These are phyloP conservation scores for Pseudocercospora vitis DNA, from an alignment of 2,329 filamentous ascomycete genomes.

Conservation along the genomic window DNA sequence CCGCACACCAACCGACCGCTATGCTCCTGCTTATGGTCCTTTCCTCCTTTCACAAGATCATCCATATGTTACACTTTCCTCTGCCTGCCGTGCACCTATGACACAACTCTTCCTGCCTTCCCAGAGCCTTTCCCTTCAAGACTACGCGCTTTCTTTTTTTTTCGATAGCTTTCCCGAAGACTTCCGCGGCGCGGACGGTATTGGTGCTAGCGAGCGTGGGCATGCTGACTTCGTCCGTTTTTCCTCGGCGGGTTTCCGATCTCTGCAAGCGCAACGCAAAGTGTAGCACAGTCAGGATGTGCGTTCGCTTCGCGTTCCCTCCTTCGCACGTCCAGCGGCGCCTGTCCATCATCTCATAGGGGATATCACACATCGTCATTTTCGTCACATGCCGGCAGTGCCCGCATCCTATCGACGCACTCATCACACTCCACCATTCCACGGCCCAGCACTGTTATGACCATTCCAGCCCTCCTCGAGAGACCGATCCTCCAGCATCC, in stretches of 20 bases:
- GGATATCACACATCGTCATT: not conserved
- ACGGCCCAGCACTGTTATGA: constrained; percentile 19
- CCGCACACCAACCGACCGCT: constrained; percentile 5
- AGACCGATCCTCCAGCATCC: constrained; percentile 90
- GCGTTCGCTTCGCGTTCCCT: not conserved
- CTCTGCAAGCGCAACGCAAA: not conserved
- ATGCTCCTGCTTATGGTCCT: not conserved
- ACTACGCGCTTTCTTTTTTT: too few species aligned
- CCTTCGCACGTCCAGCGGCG: not conserved
- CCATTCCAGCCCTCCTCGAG: constrained; percentile 75
- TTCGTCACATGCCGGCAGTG: not conserved
- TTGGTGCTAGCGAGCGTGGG: not conserved
- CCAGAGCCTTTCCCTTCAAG: not conserved
- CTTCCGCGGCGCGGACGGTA: too few species aligned
- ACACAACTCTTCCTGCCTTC: not conserved
- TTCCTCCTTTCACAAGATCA: not conserved
- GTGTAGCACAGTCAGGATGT: not conserved
- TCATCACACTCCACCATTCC: constrained; percentile 24
- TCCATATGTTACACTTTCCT: not conserved
- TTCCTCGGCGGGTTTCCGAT: not conserved
- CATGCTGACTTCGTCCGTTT: not conserved
- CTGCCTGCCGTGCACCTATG: not conserved
- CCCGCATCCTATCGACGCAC: not conserved
- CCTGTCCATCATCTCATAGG: not conserved
- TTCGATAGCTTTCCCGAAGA: too few species aligned